Evolutionary conservation across 192 early-diverging fungal species (phyloP).

Genomic region (Podila verticillata): DNA sequence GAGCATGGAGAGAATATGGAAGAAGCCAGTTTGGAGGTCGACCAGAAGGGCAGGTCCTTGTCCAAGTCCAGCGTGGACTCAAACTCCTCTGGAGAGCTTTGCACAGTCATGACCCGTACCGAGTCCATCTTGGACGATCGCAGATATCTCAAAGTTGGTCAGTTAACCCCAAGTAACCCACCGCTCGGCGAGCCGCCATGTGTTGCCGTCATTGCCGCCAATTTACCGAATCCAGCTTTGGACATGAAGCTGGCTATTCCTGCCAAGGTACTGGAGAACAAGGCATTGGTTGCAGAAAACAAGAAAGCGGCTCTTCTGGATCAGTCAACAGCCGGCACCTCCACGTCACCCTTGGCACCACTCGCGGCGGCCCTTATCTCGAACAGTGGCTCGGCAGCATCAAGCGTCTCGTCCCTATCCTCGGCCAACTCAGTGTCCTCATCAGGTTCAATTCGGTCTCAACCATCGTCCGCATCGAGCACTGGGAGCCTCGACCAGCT

Average conservation of each 20-base stretch:
- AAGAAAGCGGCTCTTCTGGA: slow-evolving; percentile 22
- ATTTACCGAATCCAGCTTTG: slow-evolving; percentile 30
- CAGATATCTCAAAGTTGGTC: slow-evolving; percentile 30
- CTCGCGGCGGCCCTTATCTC: background rate
- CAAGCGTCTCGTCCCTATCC: background rate
- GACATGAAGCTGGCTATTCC: slow-evolving; percentile 41
- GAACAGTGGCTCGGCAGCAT: background rate
- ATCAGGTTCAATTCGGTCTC: background rate
- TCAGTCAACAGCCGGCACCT: slow-evolving; percentile 7
- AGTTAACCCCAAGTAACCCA: slow-evolving; percentile 37
- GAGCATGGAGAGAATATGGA: slow-evolving; percentile 19
- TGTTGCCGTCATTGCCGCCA: slow-evolving; percentile 40
- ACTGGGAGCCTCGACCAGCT: background rate
- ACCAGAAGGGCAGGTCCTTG: background rate
- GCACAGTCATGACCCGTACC: slow-evolving; percentile 39
- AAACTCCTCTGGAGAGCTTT: slow-evolving; percentile 1
- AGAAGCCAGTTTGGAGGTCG: slow-evolving; percentile 7
- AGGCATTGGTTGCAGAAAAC: slow-evolving; percentile 23
- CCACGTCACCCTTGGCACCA: background rate
- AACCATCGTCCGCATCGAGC: background rate
- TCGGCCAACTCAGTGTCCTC: background rate
- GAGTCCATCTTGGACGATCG: slow-evolving; percentile 44
- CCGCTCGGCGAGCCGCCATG: slow-evolving; percentile 31
- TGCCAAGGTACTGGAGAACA: slow-evolving; percentile 36
- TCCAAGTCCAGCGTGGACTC: background rate